A percentile compares a stretch with the other conserved stretches of the same genome.
Evolutionary conservation across 164 flowering plant genomes (phyloP).

Genomic region (Annona squamosa): DNA sequence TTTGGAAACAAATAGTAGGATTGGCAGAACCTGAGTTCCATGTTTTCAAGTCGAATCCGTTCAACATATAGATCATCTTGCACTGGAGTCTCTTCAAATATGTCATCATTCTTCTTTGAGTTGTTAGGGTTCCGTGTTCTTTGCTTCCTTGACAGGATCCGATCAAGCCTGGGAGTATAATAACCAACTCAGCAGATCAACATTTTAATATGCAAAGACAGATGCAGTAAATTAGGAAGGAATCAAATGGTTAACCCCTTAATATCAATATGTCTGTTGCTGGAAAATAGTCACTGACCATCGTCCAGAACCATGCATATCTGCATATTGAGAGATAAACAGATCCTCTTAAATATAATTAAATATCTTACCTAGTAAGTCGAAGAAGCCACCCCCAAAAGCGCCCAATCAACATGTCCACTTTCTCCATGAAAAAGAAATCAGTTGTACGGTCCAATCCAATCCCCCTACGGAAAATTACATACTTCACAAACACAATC

Average conservation of each 20-base stretch:
- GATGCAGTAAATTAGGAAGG: background rate
- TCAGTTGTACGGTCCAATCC: slow-evolving; percentile 85
- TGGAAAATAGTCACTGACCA: background rate
- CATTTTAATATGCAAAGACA: background rate
- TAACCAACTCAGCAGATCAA: slow-evolving; percentile 10
- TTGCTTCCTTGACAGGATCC: slow-evolving; percentile 42
- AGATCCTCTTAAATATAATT: background rate
- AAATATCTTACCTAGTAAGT: slow-evolving; percentile 48
- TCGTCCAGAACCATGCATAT: background rate
- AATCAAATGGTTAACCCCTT: background rate
- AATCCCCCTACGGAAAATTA: slow-evolving; percentile 88
- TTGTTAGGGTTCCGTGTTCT: slow-evolving; percentile 28
- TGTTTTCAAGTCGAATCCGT: slow-evolving; percentile 75
- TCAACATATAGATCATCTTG: slow-evolving; percentile 59
- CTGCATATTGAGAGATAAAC: background rate
- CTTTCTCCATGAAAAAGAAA: slow-evolving; percentile 92
- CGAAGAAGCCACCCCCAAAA: slow-evolving; percentile 62
- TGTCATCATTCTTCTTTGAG: slow-evolving; percentile 70
- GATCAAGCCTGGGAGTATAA: slow-evolving; percentile 44
- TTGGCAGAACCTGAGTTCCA: slow-evolving; percentile 61
- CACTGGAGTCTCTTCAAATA: slow-evolving; percentile 28
- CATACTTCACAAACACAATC: slow-evolving; percentile 39
- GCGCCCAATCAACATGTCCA: slow-evolving; percentile 81
- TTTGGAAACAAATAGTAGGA: background rate
- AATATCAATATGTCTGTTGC: background rate